phyloP scores from a whole-genome alignment of 1,284 basidiomycete species.

The Dichomitus squalens region DNA sequence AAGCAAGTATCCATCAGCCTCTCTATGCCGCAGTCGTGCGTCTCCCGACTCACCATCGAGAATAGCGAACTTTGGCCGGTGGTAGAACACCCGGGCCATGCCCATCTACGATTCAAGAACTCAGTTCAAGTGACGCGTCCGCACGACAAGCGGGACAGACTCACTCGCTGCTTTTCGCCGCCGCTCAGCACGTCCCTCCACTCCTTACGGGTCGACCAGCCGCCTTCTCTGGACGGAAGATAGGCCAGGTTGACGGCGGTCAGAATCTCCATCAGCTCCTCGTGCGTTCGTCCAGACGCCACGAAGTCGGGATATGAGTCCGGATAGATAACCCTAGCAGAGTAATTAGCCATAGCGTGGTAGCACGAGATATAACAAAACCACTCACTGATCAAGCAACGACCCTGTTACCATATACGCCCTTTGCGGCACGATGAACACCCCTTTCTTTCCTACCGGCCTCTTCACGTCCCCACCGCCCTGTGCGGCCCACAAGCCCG shows the following conservation, averaged over 20 bases:
- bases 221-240: conserved; percentile 86
- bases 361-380: background rate
- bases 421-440: conserved; percentile 92
- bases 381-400: conserved; percentile 80
- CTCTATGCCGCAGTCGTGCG: background rate
- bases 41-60: conserved; percentile 59
- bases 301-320: conserved; percentile 82
- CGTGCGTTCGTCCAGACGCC: conserved; percentile 61
- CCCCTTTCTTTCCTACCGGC: conserved; percentile 49
- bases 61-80: conserved; percentile 76
- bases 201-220: conserved; percentile 89
- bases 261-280: conserved; percentile 75
- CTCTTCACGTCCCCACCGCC: conserved; percentile 46
- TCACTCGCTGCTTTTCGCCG: conserved; percentile 91
- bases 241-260: conserved; percentile 85
- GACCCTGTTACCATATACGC: conserved; percentile 90
- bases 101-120: conserved; percentile 62
- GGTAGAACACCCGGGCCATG: conserved; percentile 85
- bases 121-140: background rate
- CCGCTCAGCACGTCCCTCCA: conserved; percentile 96
- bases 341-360: no score
- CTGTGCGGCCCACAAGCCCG: conserved; percentile 82
- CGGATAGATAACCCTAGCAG: conserved; percentile 73
- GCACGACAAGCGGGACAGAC: conserved; percentile 24
- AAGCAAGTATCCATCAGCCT: background rate